phyloP scores from a whole-genome alignment of 73 alveolate species.

The Paramecium tetraurelia region DNA sequence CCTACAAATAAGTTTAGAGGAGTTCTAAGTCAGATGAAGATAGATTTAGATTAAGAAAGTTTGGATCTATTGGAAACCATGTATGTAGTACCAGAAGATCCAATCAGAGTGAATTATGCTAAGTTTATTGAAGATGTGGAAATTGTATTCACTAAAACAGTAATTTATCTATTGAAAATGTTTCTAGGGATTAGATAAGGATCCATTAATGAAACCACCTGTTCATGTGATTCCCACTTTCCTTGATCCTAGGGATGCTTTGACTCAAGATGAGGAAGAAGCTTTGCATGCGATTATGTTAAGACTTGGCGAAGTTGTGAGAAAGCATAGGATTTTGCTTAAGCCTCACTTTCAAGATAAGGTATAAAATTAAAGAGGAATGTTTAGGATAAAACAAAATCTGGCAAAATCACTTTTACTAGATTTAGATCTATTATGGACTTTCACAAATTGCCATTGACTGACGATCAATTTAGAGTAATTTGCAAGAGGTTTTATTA shows the following conservation, averaged over 20 bases:
- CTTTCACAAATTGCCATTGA: slow-evolving; percentile 72
- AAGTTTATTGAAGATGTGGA: slow-evolving; percentile 88
- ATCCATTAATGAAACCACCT: slow-evolving; percentile 76
- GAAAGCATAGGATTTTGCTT: slow-evolving; percentile 77
- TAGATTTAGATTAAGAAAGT: slow-evolving; percentile 79
- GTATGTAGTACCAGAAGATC: slow-evolving; percentile 77
- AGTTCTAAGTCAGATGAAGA: slow-evolving; percentile 78
- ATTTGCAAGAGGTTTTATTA: slow-evolving; percentile 72
- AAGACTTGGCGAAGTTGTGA: slow-evolving; percentile 81
- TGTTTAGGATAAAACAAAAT: slow-evolving; percentile 72
- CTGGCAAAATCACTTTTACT: slow-evolving; percentile 81
- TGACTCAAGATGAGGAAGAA: slow-evolving; percentile 81
- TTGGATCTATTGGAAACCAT: slow-evolving; percentile 72
- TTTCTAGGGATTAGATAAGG: slow-evolving; percentile 84
- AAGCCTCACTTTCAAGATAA: slow-evolving; percentile 93
- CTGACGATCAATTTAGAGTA: slow-evolving; percentile 75
- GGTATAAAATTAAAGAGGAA: neutral
- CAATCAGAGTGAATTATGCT: slow-evolving; percentile 77
- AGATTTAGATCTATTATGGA: slow-evolving; percentile 87
- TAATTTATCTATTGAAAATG: neutral
- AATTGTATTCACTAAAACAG: slow-evolving; percentile 79
- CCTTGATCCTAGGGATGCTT: slow-evolving; percentile 93
- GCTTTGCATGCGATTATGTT: slow-evolving; percentile 75
- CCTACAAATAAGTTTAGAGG: slow-evolving; percentile 87
- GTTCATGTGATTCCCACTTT: slow-evolving; percentile 77